Percentiles rank a stretch among this genome's conserved stretches.
Conservation (phyloP, 345 rosid species). For the Pseudoturritis turrita region DNA sequence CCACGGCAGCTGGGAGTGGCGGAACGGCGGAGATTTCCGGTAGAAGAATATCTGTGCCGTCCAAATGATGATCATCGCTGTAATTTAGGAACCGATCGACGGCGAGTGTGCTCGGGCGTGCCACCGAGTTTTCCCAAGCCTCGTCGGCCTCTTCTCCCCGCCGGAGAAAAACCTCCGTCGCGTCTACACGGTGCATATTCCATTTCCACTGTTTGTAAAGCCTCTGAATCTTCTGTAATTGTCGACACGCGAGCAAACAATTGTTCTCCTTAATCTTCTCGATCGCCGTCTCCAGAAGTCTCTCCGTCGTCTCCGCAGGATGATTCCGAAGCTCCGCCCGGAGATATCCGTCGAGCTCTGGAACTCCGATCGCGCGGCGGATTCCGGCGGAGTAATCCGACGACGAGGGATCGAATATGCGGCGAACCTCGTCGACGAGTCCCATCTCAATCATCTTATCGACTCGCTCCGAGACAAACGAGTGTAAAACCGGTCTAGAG, state of each 20-base stretch:
- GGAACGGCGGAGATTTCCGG: conserved; percentile 30
- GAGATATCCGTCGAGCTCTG: conserved; percentile 63
- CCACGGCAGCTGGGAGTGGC: conserved; percentile 37
- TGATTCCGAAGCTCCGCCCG: conserved; percentile 25
- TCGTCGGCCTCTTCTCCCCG: conserved; percentile 54
- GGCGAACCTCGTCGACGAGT: conserved; percentile 57
- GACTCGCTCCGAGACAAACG: conserved; percentile 70
- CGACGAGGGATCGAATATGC: conserved; percentile 43
- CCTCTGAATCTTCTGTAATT: conserved; percentile 52
- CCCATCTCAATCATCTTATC: conserved; percentile 74
- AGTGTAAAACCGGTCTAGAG: conserved; percentile 43
- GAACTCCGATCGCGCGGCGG: conserved; percentile 72
- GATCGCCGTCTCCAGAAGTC: conserved; percentile 46
- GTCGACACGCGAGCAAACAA: conserved; percentile 47
- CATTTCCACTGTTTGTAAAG: conserved; percentile 49
- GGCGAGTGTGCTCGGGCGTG: conserved; percentile 46
- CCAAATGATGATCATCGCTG: conserved; percentile 24
- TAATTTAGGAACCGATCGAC: conserved; percentile 46
- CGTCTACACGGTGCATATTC: conserved; percentile 75
- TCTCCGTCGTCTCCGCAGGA: conserved; percentile 28
- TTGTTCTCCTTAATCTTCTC: conserved; percentile 59
- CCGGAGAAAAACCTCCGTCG: conserved; percentile 59
- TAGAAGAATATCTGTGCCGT: conserved; percentile 22
- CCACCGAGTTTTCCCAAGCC: conserved; percentile 63
- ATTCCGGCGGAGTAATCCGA: conserved; percentile 57